Evolutionary conservation across 2,329 filamentous ascomycete species (phyloP).

Genomic region (Cordyceps militaris): DNA sequence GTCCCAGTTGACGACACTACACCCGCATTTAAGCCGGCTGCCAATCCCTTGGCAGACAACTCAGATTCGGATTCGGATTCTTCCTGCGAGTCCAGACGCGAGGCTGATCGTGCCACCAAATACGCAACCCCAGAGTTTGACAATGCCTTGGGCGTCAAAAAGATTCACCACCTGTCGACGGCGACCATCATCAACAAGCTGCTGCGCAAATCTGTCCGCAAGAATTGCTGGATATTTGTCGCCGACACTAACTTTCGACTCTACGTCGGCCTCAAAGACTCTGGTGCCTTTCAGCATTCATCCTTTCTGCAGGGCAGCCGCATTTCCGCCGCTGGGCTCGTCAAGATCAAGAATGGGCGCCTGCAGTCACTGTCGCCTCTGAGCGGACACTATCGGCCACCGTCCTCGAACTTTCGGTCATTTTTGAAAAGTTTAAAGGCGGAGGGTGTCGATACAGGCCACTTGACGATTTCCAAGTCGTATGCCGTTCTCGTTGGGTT

Average conservation of each 20-base stretch:
- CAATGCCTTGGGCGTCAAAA: slow-evolving; percentile 47
- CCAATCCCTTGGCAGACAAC: slow-evolving; percentile 14
- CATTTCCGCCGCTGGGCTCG: slow-evolving; percentile 74
- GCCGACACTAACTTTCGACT: slow-evolving; percentile 78
- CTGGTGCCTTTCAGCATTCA: slow-evolving; percentile 83
- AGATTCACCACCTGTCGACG: slow-evolving; percentile 57
- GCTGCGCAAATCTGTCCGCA: slow-evolving; percentile 69
- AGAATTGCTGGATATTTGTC: slow-evolving; percentile 92
- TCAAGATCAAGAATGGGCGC: slow-evolving; percentile 76
- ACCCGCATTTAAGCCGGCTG: slow-evolving; percentile 39
- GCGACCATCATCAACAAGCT: slow-evolving; percentile 72
- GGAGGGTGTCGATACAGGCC: slow-evolving; percentile 70
- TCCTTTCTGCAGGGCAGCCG: slow-evolving; percentile 80
- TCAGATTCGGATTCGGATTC: slow-evolving; percentile 30
- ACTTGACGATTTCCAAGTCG: slow-evolving; percentile 70
- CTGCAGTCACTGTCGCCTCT: slow-evolving; percentile 64
- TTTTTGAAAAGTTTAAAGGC: slow-evolving; percentile 70
- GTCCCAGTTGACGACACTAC: slow-evolving; percentile 55
- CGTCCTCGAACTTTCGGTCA: slow-evolving; percentile 72
- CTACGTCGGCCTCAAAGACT: slow-evolving; percentile 85
- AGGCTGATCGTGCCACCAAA: slow-evolving; percentile 54
- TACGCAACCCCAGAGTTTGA: slow-evolving; percentile 60
- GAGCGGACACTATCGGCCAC: slow-evolving; percentile 79
- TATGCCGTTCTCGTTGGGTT: slow-evolving; percentile 79
- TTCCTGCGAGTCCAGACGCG: slow-evolving; percentile 39